Evolutionary conservation across 441 rosid species (phyloP).

Genomic region (Pelargonium cotyledonis): DNA sequence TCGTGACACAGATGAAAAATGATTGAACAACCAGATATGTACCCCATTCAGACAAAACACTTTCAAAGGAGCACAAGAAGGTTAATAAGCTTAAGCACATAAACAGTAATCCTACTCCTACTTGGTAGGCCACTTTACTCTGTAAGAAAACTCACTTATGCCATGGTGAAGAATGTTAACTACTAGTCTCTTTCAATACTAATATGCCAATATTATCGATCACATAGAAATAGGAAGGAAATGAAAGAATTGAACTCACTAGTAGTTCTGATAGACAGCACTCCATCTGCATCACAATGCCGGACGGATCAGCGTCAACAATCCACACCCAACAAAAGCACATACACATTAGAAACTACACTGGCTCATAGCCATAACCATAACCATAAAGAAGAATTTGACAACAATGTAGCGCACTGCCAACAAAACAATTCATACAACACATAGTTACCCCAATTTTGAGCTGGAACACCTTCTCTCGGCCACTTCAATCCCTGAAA

Average conservation of each 20-base stretch:
- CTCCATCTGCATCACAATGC: constrained; percentile 60
- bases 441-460: constrained; percentile 52
- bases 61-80: not conserved
- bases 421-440: not conserved
- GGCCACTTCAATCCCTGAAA: constrained; percentile 41
- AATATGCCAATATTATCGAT: not conserved
- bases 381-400: not conserved
- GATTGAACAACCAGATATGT: not conserved
- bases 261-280: constrained; percentile 67
- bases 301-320: constrained; percentile 2
- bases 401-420: not conserved
- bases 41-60: not conserved
- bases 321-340: constrained; percentile 7
- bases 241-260: constrained; percentile 34
- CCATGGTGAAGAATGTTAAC: not conserved
- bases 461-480: constrained; percentile 25
- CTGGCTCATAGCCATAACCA: not conserved
- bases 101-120: not conserved
- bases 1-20: not conserved
- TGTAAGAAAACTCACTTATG: not conserved
- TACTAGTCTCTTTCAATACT: not conserved
- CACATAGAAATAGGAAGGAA: not conserved
- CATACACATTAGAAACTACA: not conserved
- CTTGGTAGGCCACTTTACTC: not conserved
- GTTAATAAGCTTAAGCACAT: not conserved